A percentile compares a stretch with the other conserved stretches of the same genome.
Evolutionary conservation across 306 rosid species (phyloP).

Genomic region (Trifolium pratense): DNA sequence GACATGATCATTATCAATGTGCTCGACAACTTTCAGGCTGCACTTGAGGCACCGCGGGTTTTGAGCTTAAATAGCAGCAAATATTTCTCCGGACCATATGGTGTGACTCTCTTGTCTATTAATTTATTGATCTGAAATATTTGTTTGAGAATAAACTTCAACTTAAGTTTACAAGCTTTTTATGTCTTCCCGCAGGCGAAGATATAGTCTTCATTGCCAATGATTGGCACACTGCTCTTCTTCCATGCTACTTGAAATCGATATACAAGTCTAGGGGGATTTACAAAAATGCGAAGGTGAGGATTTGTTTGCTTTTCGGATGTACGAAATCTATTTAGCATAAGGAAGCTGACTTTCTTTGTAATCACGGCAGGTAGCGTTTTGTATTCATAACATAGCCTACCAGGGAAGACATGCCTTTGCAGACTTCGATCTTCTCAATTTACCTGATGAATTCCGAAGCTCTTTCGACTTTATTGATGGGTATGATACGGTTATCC

Average conservation of each 20-base stretch:
- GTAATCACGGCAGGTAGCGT: conserved; percentile 61
- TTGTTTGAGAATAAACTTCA: neutral
- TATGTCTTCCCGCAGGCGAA: conserved; percentile 58
- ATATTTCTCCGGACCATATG: conserved; percentile 79
- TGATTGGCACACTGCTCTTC: conserved; percentile 80
- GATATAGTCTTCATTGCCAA: conserved; percentile 71
- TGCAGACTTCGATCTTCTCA: conserved; percentile 60
- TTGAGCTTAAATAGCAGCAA: conserved; percentile 62
- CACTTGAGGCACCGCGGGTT: conserved; percentile 80
- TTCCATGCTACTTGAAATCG: conserved; percentile 77
- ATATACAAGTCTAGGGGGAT: conserved; percentile 60
- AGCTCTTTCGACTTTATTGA: conserved; percentile 79
- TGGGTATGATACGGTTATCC: conserved; percentile 55
- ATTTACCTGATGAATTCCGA: conserved; percentile 54
- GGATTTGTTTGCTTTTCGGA: conserved; percentile 16
- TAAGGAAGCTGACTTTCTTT: conserved; percentile 32
- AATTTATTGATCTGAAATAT: conserved; percentile 24
- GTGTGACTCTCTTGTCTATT: conserved; percentile 46
- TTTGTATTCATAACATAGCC: conserved; percentile 83
- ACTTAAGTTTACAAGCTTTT: conserved; percentile 33
- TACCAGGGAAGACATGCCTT: conserved; percentile 76
- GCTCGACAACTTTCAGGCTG: conserved; percentile 70
- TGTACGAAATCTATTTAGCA: conserved; percentile 6
- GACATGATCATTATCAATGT: too few species aligned
- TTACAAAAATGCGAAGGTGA: conserved; percentile 60